Base-by-base conservation (phyloP, 2,329 filamentous ascomycete genomes). In the Fusarium aywerte region DNA sequence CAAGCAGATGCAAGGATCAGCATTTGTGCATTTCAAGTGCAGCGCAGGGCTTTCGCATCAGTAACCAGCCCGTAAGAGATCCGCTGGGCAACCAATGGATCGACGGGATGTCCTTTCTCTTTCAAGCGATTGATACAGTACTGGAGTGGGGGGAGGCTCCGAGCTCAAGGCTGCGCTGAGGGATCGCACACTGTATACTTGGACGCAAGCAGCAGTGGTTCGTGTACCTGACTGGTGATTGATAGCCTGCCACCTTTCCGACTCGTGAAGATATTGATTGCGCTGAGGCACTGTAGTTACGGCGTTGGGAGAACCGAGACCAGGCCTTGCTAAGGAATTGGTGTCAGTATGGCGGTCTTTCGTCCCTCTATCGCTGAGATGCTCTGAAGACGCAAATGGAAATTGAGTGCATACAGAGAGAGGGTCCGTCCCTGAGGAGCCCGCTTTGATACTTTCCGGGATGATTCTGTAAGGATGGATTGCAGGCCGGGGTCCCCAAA, bases 91-190 rank as follows among this genome's bases (percentile, higher is more conserved):
- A 61, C 39, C 53, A 53, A 57, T 69, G 47, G 53, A 70, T 66
- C 54, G 51, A 38, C 63, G 36, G 55, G 45, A 42, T 59, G 36
- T 27, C 33, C 52, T 42, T 45, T 36, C 60, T 65, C 55, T 61
- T 50, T 40, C 47, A 40, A 48, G 65, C 54, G 53, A 59, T 49
- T 49, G 45, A 49, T 36, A 49, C 32, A 49, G 29, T 48, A 58
- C 56, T 51, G 39, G 49, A 58, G 50, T 57, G 62, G 58, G 50
- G 58, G 65, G 27, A 44, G 42, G 51, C 55, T 44, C 61, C 62
- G 67, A 73, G 67, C 71, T 74, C 66, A 73, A 67, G 67, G 60
- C 68, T 73, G 71, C 71, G 71, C 71, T 73, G 56, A 58, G 58
- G 32, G 35, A 27, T 21, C 7, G 12, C 56, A 57, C 71, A 74